A percentile compares a stretch with the other conserved stretches of the same genome.
Conservation (phyloP, 2,329 filamentous ascomycete species). For the Fusarium sp. region DNA sequence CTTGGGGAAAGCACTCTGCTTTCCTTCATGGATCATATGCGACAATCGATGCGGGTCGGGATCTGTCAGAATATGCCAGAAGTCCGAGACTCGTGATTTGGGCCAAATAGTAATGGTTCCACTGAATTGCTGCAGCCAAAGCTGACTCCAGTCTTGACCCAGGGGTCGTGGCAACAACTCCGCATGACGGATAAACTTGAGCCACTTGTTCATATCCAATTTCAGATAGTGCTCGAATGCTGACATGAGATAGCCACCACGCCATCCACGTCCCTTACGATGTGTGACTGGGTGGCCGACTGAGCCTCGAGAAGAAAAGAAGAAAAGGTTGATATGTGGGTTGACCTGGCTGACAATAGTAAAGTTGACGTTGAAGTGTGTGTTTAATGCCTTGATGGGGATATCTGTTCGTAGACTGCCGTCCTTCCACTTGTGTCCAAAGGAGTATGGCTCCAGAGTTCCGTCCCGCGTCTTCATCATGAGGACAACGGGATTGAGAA, state of each 20-base stretch:
- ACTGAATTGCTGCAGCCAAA: constrained; percentile 95
- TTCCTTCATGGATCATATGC: constrained; percentile 89
- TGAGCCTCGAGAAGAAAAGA: constrained; percentile 93
- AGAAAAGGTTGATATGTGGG: constrained; percentile 98
- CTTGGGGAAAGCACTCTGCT: constrained; percentile 90
- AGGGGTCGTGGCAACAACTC: constrained; percentile 90
- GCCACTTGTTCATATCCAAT: constrained; percentile 96
- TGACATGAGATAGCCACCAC: constrained; percentile 92
- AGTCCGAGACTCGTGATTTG: constrained; percentile 80
- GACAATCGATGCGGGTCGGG: constrained; percentile 80
- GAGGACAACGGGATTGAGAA: constrained; percentile 93
- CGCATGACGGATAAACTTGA: constrained; percentile 91
- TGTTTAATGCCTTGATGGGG: constrained; percentile 90
- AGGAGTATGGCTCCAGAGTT: constrained; percentile 86
- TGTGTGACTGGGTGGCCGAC: constrained; percentile 96
- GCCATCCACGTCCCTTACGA: constrained; percentile 91
- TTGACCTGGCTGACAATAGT: constrained; percentile 91
- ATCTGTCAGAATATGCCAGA: constrained; percentile 86
- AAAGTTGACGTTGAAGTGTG: constrained; percentile 99
- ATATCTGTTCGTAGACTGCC: constrained; percentile 95
- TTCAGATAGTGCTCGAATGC: constrained; percentile 96
- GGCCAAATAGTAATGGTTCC: constrained; percentile 98
- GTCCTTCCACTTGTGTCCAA: constrained; percentile 99
- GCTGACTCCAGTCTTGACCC: constrained; percentile 95
- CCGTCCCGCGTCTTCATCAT: constrained; percentile 88